A percentile compares a stretch with the other conserved stretches of the same genome.
Conservation (phyloP, 129 eudicot genomes). For the Smallanthus sonchifolius region DNA sequence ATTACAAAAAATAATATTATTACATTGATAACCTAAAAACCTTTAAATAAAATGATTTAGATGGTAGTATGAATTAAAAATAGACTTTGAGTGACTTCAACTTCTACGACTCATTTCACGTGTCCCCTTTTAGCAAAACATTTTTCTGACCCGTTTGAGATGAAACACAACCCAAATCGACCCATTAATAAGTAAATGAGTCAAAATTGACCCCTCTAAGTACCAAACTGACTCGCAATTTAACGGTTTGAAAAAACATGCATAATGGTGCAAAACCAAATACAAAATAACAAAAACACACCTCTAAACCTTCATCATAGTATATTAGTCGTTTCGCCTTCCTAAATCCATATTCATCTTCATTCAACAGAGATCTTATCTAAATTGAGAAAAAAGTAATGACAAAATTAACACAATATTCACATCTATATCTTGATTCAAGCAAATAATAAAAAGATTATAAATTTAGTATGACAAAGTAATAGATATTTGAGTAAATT, state of each 20-base stretch:
- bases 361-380: slow-evolving; percentile 71
- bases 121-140: not conserved
- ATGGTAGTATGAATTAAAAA: not conserved
- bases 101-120: not conserved
- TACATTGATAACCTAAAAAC: not conserved
- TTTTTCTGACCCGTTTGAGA: not conserved
- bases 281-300: slow-evolving; percentile 16
- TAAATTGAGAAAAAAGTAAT: slow-evolving; percentile 9
- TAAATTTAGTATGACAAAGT: no score
- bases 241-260: not conserved
- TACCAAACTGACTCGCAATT: not conserved
- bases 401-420: not conserved
- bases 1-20: not conserved
- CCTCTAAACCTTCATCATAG: slow-evolving; percentile 86
- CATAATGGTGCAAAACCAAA: not conserved
- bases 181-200: not conserved
- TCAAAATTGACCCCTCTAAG: not conserved
- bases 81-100: not conserved
- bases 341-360: slow-evolving; percentile 81
- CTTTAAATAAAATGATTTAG: not conserved
- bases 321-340: slow-evolving; percentile 74
- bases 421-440: not conserved
- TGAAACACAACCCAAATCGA: not conserved
- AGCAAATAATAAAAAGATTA: not conserved
- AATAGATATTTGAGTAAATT: not conserved